A percentile compares a stretch with the other conserved stretches of the same genome.
Conservation (phyloP, 2,329 filamentous ascomycete genomes). For the Paecilomyces sp. region DNA sequence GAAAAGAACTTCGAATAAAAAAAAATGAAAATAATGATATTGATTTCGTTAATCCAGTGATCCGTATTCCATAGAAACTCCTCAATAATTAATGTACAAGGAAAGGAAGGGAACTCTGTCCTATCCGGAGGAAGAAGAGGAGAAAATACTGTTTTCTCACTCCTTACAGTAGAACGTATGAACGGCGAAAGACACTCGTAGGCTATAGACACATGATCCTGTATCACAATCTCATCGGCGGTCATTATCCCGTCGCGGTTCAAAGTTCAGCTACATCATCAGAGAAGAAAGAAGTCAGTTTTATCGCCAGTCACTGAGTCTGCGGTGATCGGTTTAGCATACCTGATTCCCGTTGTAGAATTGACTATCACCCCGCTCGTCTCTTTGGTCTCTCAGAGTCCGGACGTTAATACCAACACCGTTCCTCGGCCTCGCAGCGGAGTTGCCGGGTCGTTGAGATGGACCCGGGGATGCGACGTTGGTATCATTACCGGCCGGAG, state of each 20-base stretch:
- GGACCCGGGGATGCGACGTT: slow-evolving; percentile 2
- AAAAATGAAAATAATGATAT: neutral
- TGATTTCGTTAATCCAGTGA: neutral
- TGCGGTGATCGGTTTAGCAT: slow-evolving; percentile 28
- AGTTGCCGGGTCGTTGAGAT: slow-evolving; percentile 3
- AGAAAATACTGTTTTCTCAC: slow-evolving; percentile 5
- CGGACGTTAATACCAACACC: slow-evolving; percentile 34
- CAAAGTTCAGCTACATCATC: slow-evolving; percentile 55
- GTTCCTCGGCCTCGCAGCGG: slow-evolving; percentile 9
- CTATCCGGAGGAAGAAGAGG: slow-evolving; percentile 1
- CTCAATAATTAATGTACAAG: neutral
- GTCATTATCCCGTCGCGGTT: slow-evolving; percentile 54
- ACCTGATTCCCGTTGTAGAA: slow-evolving; percentile 91
- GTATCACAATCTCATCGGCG: slow-evolving; percentile 38
- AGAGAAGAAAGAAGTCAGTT: slow-evolving; percentile 4
- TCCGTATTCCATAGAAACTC: neutral
- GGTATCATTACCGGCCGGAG: slow-evolving; percentile 7
- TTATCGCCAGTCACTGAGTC: slow-evolving; percentile 7
- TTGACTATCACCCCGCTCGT: slow-evolving; percentile 55
- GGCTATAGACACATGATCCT: neutral
- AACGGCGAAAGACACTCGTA: neutral
- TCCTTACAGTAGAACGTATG: neutral
- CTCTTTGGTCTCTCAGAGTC: slow-evolving; percentile 49
- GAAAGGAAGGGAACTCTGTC: neutral
- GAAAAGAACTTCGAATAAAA: neutral